phyloP scores from a whole-genome alignment of 495 filamentous ascomycete species.

The Cenococcum geophilum region DNA sequence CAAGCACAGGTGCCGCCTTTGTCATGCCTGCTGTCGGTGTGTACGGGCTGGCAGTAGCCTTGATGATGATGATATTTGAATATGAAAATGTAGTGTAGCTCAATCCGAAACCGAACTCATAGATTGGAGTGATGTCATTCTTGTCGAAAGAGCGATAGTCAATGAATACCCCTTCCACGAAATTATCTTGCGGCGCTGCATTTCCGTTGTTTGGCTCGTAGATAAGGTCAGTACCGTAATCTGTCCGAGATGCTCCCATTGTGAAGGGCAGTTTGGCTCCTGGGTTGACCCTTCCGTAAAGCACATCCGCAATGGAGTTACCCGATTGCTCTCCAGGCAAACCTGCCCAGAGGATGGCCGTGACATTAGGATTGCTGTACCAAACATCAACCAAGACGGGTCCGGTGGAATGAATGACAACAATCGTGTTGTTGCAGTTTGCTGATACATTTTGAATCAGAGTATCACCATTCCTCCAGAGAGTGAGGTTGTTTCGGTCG shows the following conservation, averaged over 20 bases:
- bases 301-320: slow-evolving; percentile 81
- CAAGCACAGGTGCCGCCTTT: slow-evolving; percentile 59
- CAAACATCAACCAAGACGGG: slow-evolving; percentile 72
- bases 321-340: slow-evolving; percentile 89
- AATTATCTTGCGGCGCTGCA: slow-evolving; percentile 70
- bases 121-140: slow-evolving; percentile 64
- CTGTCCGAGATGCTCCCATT: slow-evolving; percentile 63
- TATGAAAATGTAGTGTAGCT: slow-evolving; percentile 85
- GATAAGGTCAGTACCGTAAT: slow-evolving; percentile 70
- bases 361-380: slow-evolving; percentile 83
- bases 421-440: slow-evolving; percentile 82
- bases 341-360: slow-evolving; percentile 87
- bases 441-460: slow-evolving; percentile 72
- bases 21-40: slow-evolving; percentile 62
- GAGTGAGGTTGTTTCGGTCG: slow-evolving; percentile 87
- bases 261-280: slow-evolving; percentile 84
- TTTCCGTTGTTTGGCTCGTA: slow-evolving; percentile 68
- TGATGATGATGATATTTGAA: slow-evolving; percentile 61
- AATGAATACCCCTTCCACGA: slow-evolving; percentile 82
- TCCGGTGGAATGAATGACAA: slow-evolving; percentile 82
- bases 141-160: slow-evolving; percentile 92
- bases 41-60: slow-evolving; percentile 53
- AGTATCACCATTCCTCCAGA: slow-evolving; percentile 76
- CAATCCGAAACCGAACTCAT: slow-evolving; percentile 87
- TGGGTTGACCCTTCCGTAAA: slow-evolving; percentile 86